These are phyloP conservation scores for Flueggea neowawraea DNA, from an alignment of 441 rosid genomes.

Conservation along the genomic window DNA sequence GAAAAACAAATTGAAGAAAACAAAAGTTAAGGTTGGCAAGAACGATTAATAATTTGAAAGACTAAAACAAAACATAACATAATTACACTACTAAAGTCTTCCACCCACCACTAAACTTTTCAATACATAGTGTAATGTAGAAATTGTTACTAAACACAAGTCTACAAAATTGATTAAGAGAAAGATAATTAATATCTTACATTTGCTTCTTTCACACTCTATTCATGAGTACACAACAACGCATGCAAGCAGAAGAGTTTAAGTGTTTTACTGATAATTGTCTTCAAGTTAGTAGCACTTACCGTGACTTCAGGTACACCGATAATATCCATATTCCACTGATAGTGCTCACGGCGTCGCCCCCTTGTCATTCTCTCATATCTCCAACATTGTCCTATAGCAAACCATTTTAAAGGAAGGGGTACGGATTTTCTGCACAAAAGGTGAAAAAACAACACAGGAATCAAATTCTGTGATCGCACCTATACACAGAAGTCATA, in stretches of 20 bases:
- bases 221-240: slow-evolving; percentile 1
- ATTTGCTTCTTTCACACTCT: no score
- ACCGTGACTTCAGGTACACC: slow-evolving; percentile 86
- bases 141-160: no score
- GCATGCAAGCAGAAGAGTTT: no score
- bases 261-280: no score
- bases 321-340: slow-evolving; percentile 96
- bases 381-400: slow-evolving; percentile 97
- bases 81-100: neutral
- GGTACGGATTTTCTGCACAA: slow-evolving; percentile 84
- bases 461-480: slow-evolving; percentile 58
- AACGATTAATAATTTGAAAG: slow-evolving; percentile 1
- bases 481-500: slow-evolving; percentile 46
- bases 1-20: neutral
- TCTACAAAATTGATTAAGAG: no score
- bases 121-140: no score
- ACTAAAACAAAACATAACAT: neutral
- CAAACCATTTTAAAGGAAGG: slow-evolving; percentile 94
- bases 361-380: slow-evolving; percentile 98
- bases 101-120: no score
- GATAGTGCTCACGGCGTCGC: slow-evolving; percentile 92
- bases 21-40: slow-evolving; percentile 2
- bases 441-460: slow-evolving; percentile 30
- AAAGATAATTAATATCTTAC: no score
- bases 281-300: slow-evolving; percentile 22